phyloP scores from a whole-genome alignment of 2,329 filamentous ascomycete species.

The Neodidymelliopsis sp. region DNA sequence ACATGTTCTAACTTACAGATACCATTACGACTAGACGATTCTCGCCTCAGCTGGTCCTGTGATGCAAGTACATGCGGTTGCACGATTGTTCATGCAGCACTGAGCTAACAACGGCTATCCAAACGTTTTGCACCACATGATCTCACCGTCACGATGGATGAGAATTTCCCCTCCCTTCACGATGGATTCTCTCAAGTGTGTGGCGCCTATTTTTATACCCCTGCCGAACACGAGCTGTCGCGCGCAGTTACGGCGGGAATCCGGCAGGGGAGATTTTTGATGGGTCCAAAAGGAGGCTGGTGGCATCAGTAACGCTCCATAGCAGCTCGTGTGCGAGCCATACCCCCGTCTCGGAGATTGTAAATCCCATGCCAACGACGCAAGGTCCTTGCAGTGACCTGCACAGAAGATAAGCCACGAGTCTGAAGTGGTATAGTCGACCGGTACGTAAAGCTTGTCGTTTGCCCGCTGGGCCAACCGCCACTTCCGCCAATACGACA shows the following conservation, averaged over 20 bases:
- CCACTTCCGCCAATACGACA: conserved; percentile 14
- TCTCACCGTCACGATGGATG: not conserved
- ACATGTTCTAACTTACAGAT: conserved; percentile 4
- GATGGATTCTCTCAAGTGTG: not conserved
- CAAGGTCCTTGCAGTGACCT: conserved; percentile 4
- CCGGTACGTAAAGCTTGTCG: conserved; percentile 14
- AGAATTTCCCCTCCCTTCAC: conserved; percentile 1
- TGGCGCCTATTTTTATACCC: conserved; percentile 15
- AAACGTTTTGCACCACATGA: conserved; percentile 9
- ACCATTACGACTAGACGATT: not conserved
- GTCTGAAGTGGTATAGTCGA: conserved; percentile 7
- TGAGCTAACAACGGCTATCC: conserved; percentile 2
- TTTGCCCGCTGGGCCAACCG: conserved; percentile 11
- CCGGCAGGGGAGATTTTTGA: conserved; percentile 13
- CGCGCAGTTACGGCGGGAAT: conserved; percentile 5
- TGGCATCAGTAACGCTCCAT: not conserved
- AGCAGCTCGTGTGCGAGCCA: not conserved
- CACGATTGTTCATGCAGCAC: conserved; percentile 5
- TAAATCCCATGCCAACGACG: conserved; percentile 12
- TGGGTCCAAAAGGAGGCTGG: conserved; percentile 17
- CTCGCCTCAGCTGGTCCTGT: conserved; percentile 6
- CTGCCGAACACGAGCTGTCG: conserved; percentile 6
- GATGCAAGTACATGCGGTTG: conserved; percentile 5
- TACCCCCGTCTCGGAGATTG: conserved; percentile 15
- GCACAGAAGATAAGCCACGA: conserved; percentile 5